A percentile compares a stretch with the other conserved stretches of the same genome.
Evolutionary conservation across 768 basidiomycete genomes (phyloP).

Genomic region (Mycena latifolia): DNA sequence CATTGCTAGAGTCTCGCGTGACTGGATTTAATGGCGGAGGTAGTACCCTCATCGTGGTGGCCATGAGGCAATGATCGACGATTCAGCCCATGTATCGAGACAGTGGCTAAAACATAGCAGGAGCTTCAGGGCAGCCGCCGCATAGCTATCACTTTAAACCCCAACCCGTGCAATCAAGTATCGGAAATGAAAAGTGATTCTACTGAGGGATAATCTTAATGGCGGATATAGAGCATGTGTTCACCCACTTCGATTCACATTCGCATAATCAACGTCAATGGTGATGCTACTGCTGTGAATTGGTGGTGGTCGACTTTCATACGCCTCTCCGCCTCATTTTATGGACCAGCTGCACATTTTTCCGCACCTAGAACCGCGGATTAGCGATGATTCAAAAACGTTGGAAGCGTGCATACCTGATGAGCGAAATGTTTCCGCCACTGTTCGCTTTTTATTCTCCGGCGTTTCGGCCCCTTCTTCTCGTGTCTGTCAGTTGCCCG

Average conservation of each 20-base stretch:
- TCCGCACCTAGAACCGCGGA: conserved; percentile 72
- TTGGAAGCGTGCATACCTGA: conserved; percentile 60
- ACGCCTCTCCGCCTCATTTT: conserved; percentile 84
- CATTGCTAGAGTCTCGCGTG: conserved; percentile 6
- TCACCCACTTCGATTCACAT: conserved; percentile 34
- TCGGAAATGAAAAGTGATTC: conserved; percentile 26
- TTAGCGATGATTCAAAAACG: conserved; percentile 20
- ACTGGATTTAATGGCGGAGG: conserved; percentile 26
- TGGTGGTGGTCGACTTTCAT: conserved; percentile 46
- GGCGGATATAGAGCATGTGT: conserved; percentile 27
- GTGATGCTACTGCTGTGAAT: conserved; percentile 3
- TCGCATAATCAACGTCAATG: conserved; percentile 25
- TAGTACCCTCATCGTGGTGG: conserved; percentile 34
- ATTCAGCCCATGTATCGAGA: background rate
- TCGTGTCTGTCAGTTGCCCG: conserved; percentile 74
- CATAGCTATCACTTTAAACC: background rate
- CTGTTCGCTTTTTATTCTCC: conserved; percentile 78
- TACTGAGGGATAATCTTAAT: conserved; percentile 31
- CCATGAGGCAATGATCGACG: conserved; percentile 35
- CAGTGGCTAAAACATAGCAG: background rate
- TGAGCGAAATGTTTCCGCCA: conserved; percentile 86
- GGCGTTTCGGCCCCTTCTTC: conserved; percentile 84
- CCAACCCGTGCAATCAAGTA: background rate
- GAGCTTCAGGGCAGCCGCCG: background rate
- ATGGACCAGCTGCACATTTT: conserved; percentile 84